A percentile compares a stretch with the other conserved stretches of the same genome.
Evolutionary conservation across 768 basidiomycete species (phyloP).

Genomic region (Leucosporidium yakuticum): DNA sequence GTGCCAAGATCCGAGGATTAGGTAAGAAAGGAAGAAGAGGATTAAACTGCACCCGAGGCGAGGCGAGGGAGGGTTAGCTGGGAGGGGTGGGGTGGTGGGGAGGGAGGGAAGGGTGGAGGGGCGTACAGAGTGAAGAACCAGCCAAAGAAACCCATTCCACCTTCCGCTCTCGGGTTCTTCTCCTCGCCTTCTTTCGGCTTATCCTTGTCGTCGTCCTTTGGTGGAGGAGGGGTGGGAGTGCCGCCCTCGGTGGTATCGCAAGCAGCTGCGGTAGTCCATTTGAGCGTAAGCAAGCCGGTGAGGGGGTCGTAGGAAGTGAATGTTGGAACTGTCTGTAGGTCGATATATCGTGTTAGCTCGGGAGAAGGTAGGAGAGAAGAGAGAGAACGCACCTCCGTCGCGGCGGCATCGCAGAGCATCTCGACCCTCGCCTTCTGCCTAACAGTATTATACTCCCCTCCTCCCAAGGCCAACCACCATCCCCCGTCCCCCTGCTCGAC

Average conservation of each 20-base stretch:
- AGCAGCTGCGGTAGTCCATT: slow-evolving; percentile 60
- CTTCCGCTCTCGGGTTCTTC: slow-evolving; percentile 48
- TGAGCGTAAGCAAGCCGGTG: slow-evolving; percentile 50
- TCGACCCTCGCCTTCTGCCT: slow-evolving; percentile 20
- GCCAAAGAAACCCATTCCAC: slow-evolving; percentile 51
- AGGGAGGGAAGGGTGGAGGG: not conserved
- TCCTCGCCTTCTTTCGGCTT: slow-evolving; percentile 31
- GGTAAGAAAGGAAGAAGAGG: slow-evolving; percentile 63
- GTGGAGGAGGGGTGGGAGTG: slow-evolving; percentile 35
- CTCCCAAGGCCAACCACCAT: slow-evolving; percentile 19
- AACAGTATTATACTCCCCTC: slow-evolving; percentile 17
- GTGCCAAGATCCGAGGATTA: slow-evolving; percentile 73
- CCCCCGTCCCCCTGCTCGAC: not conserved
- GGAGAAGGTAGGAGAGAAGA: too few relatives aligned
- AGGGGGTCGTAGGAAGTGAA: slow-evolving; percentile 57
- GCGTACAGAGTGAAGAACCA: slow-evolving; percentile 81
- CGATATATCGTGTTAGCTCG: not conserved
- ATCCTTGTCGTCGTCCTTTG: slow-evolving; percentile 32
- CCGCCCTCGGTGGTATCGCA: slow-evolving; percentile 49
- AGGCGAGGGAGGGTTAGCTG: not conserved
- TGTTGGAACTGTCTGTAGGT: slow-evolving; percentile 47
- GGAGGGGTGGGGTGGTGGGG: too few relatives aligned
- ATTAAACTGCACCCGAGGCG: slow-evolving; percentile 49
- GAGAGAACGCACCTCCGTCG: slow-evolving; percentile 14
- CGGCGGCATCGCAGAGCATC: slow-evolving; percentile 21